Conservation (phyloP, 129 eudicot species). For the Chrysanthemum makinoi region DNA sequence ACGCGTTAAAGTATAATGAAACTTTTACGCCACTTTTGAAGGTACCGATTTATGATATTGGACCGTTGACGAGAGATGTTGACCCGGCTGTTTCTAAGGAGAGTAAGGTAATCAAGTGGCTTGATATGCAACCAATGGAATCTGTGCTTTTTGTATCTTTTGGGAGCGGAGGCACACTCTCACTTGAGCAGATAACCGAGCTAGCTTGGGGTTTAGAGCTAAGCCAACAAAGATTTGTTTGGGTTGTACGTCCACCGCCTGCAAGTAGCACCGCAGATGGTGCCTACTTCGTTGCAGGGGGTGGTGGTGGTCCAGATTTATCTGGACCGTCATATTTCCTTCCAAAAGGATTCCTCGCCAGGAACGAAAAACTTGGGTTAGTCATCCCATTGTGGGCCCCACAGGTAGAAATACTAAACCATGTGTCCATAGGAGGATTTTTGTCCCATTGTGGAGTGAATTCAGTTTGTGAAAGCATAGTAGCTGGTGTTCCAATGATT, state of each 20-base stretch:
- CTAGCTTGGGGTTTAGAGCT: conserved; percentile 46
- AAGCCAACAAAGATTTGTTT: conserved; percentile 28
- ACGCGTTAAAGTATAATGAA: conserved; percentile 30
- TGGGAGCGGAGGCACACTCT: conserved; percentile 34
- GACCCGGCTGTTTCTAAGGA: background rate
- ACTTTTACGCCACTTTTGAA: conserved; percentile 25
- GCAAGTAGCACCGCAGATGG: too few species aligned
- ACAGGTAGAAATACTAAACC: too few species aligned
- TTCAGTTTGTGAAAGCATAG: conserved; percentile 38
- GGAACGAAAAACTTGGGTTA: conserved; percentile 16
- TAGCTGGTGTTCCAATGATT: conserved; percentile 46
- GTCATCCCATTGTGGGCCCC: conserved; percentile 23
- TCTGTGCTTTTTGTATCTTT: conserved; percentile 35
- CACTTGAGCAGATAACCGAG: conserved; percentile 35
- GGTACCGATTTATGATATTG: conserved; percentile 54
- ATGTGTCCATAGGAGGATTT: background rate
- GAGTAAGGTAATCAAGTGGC: conserved; percentile 39
- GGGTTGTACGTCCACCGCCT: too few species aligned
- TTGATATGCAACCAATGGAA: conserved; percentile 47
- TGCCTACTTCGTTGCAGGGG: too few species aligned
- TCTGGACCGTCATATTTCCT: too few species aligned
- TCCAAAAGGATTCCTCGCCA: too few species aligned
- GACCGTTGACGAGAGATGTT: conserved; percentile 25
- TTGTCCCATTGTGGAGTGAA: conserved; percentile 50
- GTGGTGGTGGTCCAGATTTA: too few species aligned